phyloP scores from a whole-genome alignment of 495 filamentous ascomycete genomes.

The Penicillium herquei region DNA sequence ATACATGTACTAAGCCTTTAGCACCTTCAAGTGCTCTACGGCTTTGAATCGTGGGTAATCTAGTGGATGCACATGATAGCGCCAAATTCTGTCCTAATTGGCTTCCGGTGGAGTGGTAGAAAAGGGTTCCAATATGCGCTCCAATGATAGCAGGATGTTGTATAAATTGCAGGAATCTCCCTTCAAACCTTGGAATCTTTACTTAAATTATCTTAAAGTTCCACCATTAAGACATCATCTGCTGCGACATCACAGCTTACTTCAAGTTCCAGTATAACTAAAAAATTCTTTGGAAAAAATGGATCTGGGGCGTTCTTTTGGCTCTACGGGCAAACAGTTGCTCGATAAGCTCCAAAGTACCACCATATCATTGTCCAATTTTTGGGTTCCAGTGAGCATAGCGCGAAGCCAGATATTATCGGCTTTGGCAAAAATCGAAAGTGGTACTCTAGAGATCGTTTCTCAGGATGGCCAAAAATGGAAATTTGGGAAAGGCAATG shows the following conservation, averaged over 20 bases:
- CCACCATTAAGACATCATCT: not conserved
- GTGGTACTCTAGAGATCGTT: not conserved
- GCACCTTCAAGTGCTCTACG: not conserved
- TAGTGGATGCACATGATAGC: not conserved
- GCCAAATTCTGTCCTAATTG: not conserved
- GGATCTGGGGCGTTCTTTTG: not conserved
- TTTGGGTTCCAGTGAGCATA: not conserved
- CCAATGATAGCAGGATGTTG: not conserved
- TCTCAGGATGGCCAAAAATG: not conserved
- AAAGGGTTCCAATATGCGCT: not conserved
- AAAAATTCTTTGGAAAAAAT: not conserved
- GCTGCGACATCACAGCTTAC: not conserved
- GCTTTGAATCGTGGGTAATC: not conserved
- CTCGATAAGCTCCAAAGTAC: not conserved
- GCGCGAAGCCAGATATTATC: not conserved
- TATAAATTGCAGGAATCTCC: not conserved
- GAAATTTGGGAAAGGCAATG: not conserved
- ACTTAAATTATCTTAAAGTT: not conserved
- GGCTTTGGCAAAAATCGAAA: not conserved
- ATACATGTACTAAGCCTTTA: not conserved
- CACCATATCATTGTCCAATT: not conserved
- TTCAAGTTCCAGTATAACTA: not conserved
- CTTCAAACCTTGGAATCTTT: not conserved
- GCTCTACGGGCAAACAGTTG: not conserved
- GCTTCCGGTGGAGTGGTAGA: not conserved